Evolutionary conservation across 2,329 filamentous ascomycete genomes (phyloP).

Genomic region (Intubia oerlemansii): DNA sequence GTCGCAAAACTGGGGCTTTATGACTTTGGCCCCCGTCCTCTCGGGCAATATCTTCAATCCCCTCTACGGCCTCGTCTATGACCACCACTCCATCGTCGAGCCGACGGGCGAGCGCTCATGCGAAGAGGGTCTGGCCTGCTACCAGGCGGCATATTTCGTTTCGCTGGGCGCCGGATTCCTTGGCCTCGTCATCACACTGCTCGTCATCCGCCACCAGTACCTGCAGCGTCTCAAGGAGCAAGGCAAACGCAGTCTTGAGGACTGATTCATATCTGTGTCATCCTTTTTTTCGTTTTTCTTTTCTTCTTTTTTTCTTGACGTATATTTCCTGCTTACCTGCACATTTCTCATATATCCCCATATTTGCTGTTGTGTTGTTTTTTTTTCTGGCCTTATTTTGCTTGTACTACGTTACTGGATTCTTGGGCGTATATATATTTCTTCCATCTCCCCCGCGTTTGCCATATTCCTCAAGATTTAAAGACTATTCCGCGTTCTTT

Average conservation of each 20-base stretch:
- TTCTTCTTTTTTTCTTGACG: not conserved
- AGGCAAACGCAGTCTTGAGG: constrained; percentile 8
- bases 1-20: constrained; percentile 89
- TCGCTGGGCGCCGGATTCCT: constrained; percentile 52
- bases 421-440: too few species aligned
- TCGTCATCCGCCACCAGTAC: constrained; percentile 42
- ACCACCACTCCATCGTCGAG: constrained; percentile 51
- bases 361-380: too few species aligned
- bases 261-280: constrained; percentile 2
- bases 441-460: too few species aligned
- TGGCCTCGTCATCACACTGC: constrained; percentile 48
- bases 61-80: constrained; percentile 69
- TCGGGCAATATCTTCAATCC: constrained; percentile 86
- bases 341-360: not conserved
- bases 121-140: constrained; percentile 58
- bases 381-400: too few species aligned
- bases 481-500: too few species aligned
- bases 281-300: not conserved
- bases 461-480: too few species aligned
- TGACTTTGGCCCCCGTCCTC: constrained; percentile 74
- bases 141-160: constrained; percentile 57
- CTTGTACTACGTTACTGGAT: too few species aligned
- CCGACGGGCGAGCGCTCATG: constrained; percentile 54
- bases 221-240: constrained; percentile 16
- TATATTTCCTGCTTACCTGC: not conserved